Evolutionary conservation across 306 rosid species (phyloP).

Genomic region (Lathyrus aphaca): DNA sequence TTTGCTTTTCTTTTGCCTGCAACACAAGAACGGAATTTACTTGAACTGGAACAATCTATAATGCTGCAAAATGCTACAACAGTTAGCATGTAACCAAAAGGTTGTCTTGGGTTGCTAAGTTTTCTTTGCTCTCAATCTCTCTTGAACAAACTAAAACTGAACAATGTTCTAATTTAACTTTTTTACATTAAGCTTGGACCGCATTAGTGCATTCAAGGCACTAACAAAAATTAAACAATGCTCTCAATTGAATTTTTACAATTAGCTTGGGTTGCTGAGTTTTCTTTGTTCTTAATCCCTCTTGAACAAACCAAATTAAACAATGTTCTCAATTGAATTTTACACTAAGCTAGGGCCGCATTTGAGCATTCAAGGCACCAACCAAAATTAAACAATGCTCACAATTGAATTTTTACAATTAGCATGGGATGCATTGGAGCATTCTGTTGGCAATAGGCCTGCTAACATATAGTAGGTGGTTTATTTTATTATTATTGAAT

Average conservation of each 20-base stretch:
- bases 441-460: background rate
- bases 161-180: slow-evolving; percentile 12
- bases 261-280: background rate
- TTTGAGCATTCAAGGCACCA: slow-evolving; percentile 28
- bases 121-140: slow-evolving; percentile 6
- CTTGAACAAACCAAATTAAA: slow-evolving; percentile 32
- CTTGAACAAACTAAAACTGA: slow-evolving; percentile 29
- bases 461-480: too few relatives aligned
- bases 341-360: background rate
- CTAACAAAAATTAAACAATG: slow-evolving; percentile 3
- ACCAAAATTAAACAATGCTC: slow-evolving; percentile 5
- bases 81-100: slow-evolving; percentile 10
- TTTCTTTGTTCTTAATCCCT: slow-evolving; percentile 13
- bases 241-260: slow-evolving; percentile 17
- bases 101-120: background rate
- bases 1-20: slow-evolving; percentile 82
- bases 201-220: slow-evolving; percentile 26
- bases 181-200: background rate
- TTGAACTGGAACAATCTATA: slow-evolving; percentile 19
- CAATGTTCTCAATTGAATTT: slow-evolving; percentile 9
- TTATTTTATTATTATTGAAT: too few relatives aligned
- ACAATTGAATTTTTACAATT: slow-evolving; percentile 10
- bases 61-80: slow-evolving; percentile 38
- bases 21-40: slow-evolving; percentile 39
- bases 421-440: slow-evolving; percentile 1